Conservation (phyloP, 352 stramenopile species). For the Phytophthora chlamydospora region DNA sequence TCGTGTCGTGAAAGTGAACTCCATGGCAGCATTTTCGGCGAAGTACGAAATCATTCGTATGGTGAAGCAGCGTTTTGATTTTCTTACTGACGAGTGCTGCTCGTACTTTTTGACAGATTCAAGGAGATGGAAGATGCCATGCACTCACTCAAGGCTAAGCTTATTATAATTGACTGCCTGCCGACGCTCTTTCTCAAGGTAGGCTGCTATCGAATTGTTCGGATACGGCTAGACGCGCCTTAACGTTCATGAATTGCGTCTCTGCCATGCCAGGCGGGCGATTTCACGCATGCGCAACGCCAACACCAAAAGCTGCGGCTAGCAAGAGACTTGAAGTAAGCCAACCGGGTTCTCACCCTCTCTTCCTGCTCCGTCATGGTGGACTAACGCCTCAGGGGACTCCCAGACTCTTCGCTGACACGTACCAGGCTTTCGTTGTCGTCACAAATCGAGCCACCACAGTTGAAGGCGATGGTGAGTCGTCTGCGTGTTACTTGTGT, state of each 20-base stretch:
- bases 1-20: slow-evolving; percentile 46
- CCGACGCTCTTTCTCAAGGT: slow-evolving; percentile 70
- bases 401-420: slow-evolving; percentile 66
- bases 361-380: neutral
- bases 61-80: too few relatives aligned
- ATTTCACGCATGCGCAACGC: slow-evolving; percentile 46
- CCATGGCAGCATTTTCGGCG: slow-evolving; percentile 46
- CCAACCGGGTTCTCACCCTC: neutral
- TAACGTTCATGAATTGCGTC: neutral
- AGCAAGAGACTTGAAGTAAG: slow-evolving; percentile 61
- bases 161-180: slow-evolving; percentile 81
- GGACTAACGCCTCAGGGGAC: slow-evolving; percentile 4
- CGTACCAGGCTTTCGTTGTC: slow-evolving; percentile 66
- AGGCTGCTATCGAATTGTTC: neutral
- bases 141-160: slow-evolving; percentile 51
- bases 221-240: too few relatives aligned
- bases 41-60: slow-evolving; percentile 37
- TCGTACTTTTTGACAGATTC: slow-evolving; percentile 39
- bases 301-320: slow-evolving; percentile 58
- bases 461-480: slow-evolving; percentile 34
- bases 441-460: slow-evolving; percentile 72
- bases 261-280: slow-evolving; percentile 32
- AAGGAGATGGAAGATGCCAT: slow-evolving; percentile 61
- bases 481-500: neutral
- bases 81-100: too few relatives aligned